Base-by-base conservation (phyloP, 495 filamentous ascomycete species). In the Trichoderma virens region DNA sequence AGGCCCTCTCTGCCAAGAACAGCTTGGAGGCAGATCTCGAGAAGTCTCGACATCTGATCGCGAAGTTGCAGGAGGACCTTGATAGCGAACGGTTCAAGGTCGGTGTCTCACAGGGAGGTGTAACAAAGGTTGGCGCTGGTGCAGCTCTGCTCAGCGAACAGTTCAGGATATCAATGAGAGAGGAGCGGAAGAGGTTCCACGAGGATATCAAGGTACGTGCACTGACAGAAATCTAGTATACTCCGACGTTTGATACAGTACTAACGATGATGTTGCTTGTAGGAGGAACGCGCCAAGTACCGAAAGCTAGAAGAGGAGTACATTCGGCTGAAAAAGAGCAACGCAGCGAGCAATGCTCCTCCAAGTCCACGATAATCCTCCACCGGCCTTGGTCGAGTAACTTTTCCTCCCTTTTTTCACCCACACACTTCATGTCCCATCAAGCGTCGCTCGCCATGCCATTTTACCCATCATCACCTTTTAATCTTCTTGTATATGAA, bases 121-220 rank as follows among this genome's bases (percentile, higher is more conserved):
- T 16, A 20, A 64, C 60, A 23, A 56, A 59, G 65, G 14, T 34
- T 28, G 28, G 74, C 18, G 69, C 67, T 2, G 73, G 74, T 0
- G 72, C 73, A 23, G 68, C 64, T 30, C 71, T 75, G 69, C 67
- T 77, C 61, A 75, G 73, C 23, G 73, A 77, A 67, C 75, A 77
- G 67, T 77, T 77, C 51, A 65, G 75, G 62, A 71, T 69, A 18
- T 71, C 72, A 9, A 77, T 82, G 68, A 80, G 79, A 65, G 79
- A 80, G 65, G 79, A 82, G 70, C 74, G 79, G 69, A 80, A 75
- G 76, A 80, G 78, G 66, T 80, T 78, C 67, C 78, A 82, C 63
- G 79, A 80, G 64, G 78, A 82, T 65, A 34, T 82, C 62, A 79
- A 70, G 69, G 79, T 80, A 70, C 66, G 78, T 60, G 5, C 31